These are phyloP conservation scores for Yamadazyma paraphyllophila DNA, from an alignment of 805 yeast genomes.

Conservation along the genomic window DNA sequence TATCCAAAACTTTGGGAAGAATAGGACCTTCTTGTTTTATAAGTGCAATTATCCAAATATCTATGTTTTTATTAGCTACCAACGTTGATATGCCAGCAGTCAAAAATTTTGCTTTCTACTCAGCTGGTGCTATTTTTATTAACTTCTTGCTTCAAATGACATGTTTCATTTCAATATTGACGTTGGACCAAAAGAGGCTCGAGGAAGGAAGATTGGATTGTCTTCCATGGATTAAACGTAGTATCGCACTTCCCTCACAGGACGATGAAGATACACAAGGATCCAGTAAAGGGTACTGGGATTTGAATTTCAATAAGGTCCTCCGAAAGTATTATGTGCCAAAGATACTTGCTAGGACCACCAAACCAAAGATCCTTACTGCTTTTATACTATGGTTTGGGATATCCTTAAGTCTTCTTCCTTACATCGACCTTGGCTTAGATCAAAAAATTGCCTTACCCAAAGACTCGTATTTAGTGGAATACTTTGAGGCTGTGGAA, in stretches of 20 bases:
- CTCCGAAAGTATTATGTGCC: conserved; percentile 58
- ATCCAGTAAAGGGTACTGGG: conserved; percentile 9
- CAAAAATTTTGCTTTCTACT: conserved; percentile 84
- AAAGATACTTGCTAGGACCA: conserved; percentile 47
- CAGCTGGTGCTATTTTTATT: conserved; percentile 79
- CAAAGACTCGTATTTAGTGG: conserved; percentile 71
- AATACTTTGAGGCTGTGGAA: conserved; percentile 76
- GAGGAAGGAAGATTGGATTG: conserved; percentile 61
- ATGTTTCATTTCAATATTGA: conserved; percentile 68
- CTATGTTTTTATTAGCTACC: conserved; percentile 77
- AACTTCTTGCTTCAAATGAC: conserved; percentile 81
- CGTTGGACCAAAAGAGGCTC: conserved; percentile 62
- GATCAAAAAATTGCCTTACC: conserved; percentile 92
- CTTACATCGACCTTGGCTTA: conserved; percentile 70
- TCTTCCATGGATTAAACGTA: conserved; percentile 50
- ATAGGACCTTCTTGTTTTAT: conserved; percentile 87
- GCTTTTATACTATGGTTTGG: conserved; percentile 65
- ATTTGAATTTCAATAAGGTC: conserved; percentile 28
- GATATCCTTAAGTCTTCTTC: conserved; percentile 65
- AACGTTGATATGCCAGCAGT: conserved; percentile 95
- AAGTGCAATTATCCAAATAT: conserved; percentile 74
- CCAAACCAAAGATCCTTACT: conserved; percentile 47
- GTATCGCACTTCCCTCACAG: conserved; percentile 11
- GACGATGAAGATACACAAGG: conserved; percentile 1
- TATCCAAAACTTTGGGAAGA: conserved; percentile 62